phyloP scores from a whole-genome alignment of 208 protist species.

The Acanthamoeba polyphaga region DNA sequence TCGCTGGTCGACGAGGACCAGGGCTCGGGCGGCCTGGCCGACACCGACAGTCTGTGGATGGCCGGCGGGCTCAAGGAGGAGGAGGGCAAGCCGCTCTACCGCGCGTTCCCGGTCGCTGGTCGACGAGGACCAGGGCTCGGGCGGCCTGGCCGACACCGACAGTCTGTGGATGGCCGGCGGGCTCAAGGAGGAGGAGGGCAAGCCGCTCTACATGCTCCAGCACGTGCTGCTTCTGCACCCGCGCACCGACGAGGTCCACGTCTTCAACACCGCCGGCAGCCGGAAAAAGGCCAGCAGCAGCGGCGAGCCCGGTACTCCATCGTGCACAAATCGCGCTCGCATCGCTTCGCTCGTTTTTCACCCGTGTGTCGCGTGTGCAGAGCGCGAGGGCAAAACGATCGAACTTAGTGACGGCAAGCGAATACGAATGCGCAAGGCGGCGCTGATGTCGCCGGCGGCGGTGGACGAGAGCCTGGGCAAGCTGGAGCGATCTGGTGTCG shows the following conservation, averaged over 20 bases:
- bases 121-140: not conserved
- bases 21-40: no score
- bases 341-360: not conserved
- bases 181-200: not conserved
- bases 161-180: not conserved
- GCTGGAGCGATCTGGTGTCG: not conserved
- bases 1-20: not conserved
- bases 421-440: no score
- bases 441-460: no score
- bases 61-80: not conserved
- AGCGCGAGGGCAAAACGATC: no score
- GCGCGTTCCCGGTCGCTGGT: slow-evolving; percentile 12
- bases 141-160: not conserved
- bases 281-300: no score
- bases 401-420: no score
- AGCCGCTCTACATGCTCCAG: not conserved
- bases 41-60: not conserved
- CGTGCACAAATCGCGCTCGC: no score
- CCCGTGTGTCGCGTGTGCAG: no score
- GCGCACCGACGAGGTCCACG: not conserved
- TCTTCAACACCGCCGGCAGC: not conserved
- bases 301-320: no score
- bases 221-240: not conserved
- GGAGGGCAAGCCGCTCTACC: not conserved
- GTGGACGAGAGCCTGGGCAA: not conserved